phyloP scores from a whole-genome alignment of 345 rosid species.

The rapeseed (Brassica napus) region DNA sequence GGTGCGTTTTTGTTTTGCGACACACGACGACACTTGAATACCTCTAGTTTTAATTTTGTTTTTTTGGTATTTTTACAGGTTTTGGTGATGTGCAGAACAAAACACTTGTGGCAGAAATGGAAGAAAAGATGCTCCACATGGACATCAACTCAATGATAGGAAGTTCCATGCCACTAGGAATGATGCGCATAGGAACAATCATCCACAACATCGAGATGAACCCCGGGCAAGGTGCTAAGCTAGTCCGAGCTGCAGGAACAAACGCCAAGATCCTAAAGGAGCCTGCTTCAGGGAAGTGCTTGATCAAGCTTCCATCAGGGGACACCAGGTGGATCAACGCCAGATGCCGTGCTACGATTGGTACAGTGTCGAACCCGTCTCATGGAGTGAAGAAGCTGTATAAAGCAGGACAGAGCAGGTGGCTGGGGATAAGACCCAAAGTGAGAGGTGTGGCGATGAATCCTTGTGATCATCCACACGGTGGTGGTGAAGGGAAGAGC shows the following conservation, averaged over 20 bases:
- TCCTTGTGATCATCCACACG: slow-evolving; percentile 93
- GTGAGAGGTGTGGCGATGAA: slow-evolving; percentile 94
- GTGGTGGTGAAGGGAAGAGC: slow-evolving; percentile 95
- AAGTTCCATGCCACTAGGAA: slow-evolving; percentile 77
- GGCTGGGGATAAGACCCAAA: slow-evolving; percentile 81
- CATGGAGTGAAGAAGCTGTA: slow-evolving; percentile 62
- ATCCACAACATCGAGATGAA: slow-evolving; percentile 91
- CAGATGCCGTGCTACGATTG: slow-evolving; percentile 74
- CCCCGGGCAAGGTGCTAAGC: slow-evolving; percentile 83
- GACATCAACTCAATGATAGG: slow-evolving; percentile 86
- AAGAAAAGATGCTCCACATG: slow-evolving; percentile 60
- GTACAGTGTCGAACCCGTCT: slow-evolving; percentile 68
- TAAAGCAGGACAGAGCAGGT: slow-evolving; percentile 87
- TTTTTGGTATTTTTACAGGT: slow-evolving; percentile 21
- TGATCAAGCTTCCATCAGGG: slow-evolving; percentile 79
- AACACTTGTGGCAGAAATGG: slow-evolving; percentile 57
- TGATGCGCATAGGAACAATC: slow-evolving; percentile 87
- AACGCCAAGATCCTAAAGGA: slow-evolving; percentile 83
- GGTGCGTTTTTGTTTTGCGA: too few relatives aligned
- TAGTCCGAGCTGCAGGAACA: slow-evolving; percentile 86
- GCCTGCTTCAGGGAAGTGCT: slow-evolving; percentile 51
- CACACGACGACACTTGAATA: too few relatives aligned
- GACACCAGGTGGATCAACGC: slow-evolving; percentile 63
- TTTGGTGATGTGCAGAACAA: slow-evolving; percentile 42
- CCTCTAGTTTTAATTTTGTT: not conserved